Base-by-base conservation (phyloP, 164 flowering plant species). In the Magnolia sinica region DNA sequence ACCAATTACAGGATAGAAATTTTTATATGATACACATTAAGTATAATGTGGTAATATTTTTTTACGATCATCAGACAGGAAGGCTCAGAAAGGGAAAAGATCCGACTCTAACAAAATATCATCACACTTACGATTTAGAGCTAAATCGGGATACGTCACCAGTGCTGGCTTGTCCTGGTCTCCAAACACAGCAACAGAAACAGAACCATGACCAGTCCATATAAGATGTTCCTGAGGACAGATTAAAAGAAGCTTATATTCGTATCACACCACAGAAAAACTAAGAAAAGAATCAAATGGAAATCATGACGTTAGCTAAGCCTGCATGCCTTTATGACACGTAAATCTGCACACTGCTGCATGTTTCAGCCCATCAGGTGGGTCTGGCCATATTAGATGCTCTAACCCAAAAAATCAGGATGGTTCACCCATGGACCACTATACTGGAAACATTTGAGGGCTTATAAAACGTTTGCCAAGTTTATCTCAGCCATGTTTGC, bases 71-170 rank as follows among this genome's bases (percentile, higher is more conserved):
- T 68, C 16, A 10, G 24, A 65, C 13, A 65, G 68, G 68, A 65
- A 65, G 22, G 29, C 68, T 65, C 2, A 65, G 23, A 20, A 8
- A 29, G 29, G 19, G 10, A 11, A 23, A 23, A 22, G 31, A 19
- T 16, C 7, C 7, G 8, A 23, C 27, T 67, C 19, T 1, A 52
- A 6, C 20, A 50, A 3, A 72, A 55, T 18, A 22, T 14, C 49
- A 68, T 22, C n/a, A 18, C 45, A 82, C 97, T 87, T 85, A 95
- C 97, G 86, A 86, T 95, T 90, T 78, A 93, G 81, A 84, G 97
- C 98, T 71, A 95, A 71, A 88, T 95, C 98, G 65, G 98, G 98
- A 79, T 95, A 93, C 9, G 98, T 95, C 64, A 95, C 75, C 65
- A 95, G 84, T 7, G 98, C 93, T 9, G 98, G 98, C 81, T 95